Conservation (phyloP, 2,329 filamentous ascomycete genomes). For the Claviceps fusiformis region DNA sequence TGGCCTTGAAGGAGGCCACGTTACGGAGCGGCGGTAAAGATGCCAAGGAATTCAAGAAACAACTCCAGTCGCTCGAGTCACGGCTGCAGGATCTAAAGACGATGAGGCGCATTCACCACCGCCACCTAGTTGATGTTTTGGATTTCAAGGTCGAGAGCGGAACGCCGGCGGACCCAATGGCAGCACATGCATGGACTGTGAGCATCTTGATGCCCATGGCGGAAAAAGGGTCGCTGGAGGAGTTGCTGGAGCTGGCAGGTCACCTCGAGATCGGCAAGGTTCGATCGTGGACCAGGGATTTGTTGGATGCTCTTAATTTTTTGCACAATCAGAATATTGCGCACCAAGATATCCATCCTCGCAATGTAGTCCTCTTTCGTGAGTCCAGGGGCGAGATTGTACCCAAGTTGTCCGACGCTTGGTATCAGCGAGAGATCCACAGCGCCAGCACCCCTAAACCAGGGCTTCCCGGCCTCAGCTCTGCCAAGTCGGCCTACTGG, state of each 20-base stretch:
- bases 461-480: slow-evolving; percentile 37
- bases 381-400: slow-evolving; percentile 54
- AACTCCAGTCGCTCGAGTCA: slow-evolving; percentile 62
- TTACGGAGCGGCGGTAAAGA: slow-evolving; percentile 46
- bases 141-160: slow-evolving; percentile 65
- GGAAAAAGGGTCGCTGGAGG: slow-evolving; percentile 69
- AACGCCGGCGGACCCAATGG: slow-evolving; percentile 24
- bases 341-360: slow-evolving; percentile 69
- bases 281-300: slow-evolving; percentile 79
- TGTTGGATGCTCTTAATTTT: slow-evolving; percentile 78
- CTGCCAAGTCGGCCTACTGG: slow-evolving; percentile 71
- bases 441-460: slow-evolving; percentile 40
- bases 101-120: slow-evolving; percentile 60
- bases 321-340: slow-evolving; percentile 74
- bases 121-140: slow-evolving; percentile 64
- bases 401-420: slow-evolving; percentile 62
- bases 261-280: slow-evolving; percentile 61
- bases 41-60: slow-evolving; percentile 53
- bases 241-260: slow-evolving; percentile 68
- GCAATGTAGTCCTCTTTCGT: slow-evolving; percentile 66
- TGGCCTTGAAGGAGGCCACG: slow-evolving; percentile 61
- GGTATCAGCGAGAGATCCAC: slow-evolving; percentile 56
- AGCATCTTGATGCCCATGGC: slow-evolving; percentile 64
- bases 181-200: slow-evolving; percentile 49
- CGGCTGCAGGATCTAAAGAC: slow-evolving; percentile 62